These are phyloP conservation scores for Amanita fuliginea DNA, from an alignment of 768 basidiomycete species.

Conservation along the genomic window DNA sequence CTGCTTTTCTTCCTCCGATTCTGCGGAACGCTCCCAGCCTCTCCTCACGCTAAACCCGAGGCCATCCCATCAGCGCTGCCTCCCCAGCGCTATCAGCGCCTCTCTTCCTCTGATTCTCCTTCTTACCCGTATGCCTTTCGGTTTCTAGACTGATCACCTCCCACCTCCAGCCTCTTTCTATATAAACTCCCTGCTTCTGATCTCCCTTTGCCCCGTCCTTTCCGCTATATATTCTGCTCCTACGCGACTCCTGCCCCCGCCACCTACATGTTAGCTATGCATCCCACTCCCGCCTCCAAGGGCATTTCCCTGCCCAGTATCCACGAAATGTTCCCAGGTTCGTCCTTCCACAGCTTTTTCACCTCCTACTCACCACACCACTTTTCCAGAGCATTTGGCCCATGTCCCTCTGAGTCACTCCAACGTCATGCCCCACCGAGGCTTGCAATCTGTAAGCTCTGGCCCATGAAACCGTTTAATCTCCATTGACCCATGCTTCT, in stretches of 20 bases:
- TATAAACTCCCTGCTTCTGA: slow-evolving; percentile 1
- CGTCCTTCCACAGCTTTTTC: slow-evolving; percentile 4
- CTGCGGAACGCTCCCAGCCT: slow-evolving; percentile 3
- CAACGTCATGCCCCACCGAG: neutral
- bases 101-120: neutral
- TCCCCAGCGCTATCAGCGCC: neutral
- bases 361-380: neutral
- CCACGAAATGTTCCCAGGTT: slow-evolving; percentile 46
- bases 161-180: neutral
- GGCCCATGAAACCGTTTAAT: neutral
- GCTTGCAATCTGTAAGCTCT: neutral
- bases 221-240: neutral
- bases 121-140: slow-evolving; percentile 1
- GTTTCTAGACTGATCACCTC: slow-evolving; percentile 1
- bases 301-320: slow-evolving; percentile 34
- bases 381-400: slow-evolving; percentile 12
- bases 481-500: neutral
- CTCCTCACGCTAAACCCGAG: slow-evolving; percentile 7
- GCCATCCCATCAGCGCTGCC: neutral
- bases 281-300: neutral
- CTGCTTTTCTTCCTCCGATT: slow-evolving; percentile 11
- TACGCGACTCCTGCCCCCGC: neutral
- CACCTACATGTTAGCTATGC: slow-evolving; percentile 3
- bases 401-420: neutral
- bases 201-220: neutral